Evolutionary conservation across 768 basidiomycete genomes (phyloP).

Genomic region (Lepiota venenata): DNA sequence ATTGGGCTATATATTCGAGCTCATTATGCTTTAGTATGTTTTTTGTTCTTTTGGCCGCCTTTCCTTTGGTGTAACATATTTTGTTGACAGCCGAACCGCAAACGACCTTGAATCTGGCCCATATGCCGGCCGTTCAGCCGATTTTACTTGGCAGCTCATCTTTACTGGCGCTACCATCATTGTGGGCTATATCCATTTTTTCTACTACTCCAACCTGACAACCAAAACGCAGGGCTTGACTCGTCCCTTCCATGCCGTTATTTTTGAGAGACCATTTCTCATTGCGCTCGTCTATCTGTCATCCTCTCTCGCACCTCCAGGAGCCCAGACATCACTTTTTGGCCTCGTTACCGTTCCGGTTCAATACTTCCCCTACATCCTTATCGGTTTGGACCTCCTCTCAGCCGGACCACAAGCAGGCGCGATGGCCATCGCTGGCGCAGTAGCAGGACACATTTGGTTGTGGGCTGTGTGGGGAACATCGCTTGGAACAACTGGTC

Average conservation of each 20-base stretch:
- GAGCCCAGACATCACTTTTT: conserved; percentile 69
- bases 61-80: background rate
- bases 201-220: background rate
- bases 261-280: conserved; percentile 66
- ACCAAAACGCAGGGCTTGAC: conserved; percentile 40
- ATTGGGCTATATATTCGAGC: conserved; percentile 41
- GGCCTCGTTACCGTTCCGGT: conserved; percentile 76
- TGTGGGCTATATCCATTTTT: conserved; percentile 36
- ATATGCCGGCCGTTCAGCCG: conserved; percentile 59
- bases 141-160: conserved; percentile 74
- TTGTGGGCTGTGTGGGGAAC: conserved; percentile 67
- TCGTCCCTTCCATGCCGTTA: conserved; percentile 50
- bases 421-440: conserved; percentile 58
- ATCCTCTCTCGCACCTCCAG: conserved; percentile 61
- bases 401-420: conserved; percentile 56
- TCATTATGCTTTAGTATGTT: conserved; percentile 68
- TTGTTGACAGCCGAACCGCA: conserved; percentile 51
- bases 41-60: background rate
- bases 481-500: conserved; percentile 34
- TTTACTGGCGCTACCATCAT: conserved; percentile 53
- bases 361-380: conserved; percentile 68
- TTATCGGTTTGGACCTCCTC: conserved; percentile 72
- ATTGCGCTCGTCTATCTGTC: conserved; percentile 67
- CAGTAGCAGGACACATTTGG: conserved; percentile 78
- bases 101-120: conserved; percentile 61